Evolutionary conservation across 2,329 filamentous ascomycete species (phyloP).

Genomic region (Ramularia endophylla): DNA sequence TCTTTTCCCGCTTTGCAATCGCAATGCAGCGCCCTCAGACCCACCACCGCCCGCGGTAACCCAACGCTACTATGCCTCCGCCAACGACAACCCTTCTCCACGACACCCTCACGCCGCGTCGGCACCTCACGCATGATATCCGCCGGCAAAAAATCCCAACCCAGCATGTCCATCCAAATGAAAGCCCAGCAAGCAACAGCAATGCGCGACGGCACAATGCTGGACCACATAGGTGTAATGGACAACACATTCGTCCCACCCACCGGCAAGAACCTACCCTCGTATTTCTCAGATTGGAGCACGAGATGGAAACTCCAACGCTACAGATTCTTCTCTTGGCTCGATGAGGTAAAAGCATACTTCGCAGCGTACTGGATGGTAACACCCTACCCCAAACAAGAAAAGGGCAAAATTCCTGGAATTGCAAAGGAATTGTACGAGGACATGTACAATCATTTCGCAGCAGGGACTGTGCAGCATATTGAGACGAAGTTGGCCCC

Average conservation of each 20-base stretch:
- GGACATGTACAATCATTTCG: constrained; percentile 44
- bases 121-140: constrained; percentile 8
- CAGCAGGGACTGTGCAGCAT: constrained; percentile 32
- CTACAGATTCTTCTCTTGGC: constrained; percentile 2
- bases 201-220: constrained; percentile 29
- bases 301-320: constrained; percentile 7
- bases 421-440: constrained; percentile 39
- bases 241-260: constrained; percentile 33
- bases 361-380: constrained; percentile 12
- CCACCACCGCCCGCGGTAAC: constrained; percentile 10
- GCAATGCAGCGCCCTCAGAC: constrained; percentile 8
- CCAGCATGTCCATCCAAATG: constrained; percentile 34
- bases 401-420: constrained; percentile 32
- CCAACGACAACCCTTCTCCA: constrained; percentile 16
- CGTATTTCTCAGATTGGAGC: constrained; percentile 8
- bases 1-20: constrained; percentile 5
- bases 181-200: constrained; percentile 29
- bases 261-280: constrained; percentile 19
- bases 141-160: constrained; percentile 25
- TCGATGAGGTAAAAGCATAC: constrained; percentile 1
- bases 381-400: constrained; percentile 11
- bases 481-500: constrained; percentile 18
- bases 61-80: not conserved
- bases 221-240: constrained; percentile 41
- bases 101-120: constrained; percentile 8